Base-by-base conservation (phyloP, 495 filamentous ascomycete genomes). In the Apiosordaria backusii region DNA sequence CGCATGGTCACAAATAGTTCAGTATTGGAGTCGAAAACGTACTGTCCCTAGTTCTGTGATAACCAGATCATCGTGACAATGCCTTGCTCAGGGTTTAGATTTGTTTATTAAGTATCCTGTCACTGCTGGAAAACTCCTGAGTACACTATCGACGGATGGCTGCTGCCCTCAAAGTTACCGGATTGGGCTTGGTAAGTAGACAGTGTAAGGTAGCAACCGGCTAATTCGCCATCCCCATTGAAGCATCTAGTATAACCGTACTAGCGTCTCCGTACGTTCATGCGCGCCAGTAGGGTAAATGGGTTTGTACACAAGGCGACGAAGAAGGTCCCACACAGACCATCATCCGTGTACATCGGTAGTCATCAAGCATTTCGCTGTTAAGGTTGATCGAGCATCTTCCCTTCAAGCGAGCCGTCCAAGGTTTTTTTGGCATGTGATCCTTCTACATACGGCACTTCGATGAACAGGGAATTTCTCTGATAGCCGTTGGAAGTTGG, bases 1-100 rank as follows among this genome's bases (percentile, higher is more conserved):
- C 27, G 54, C 69, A 71, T 71, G 35, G 9, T 71, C 24, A 62
- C 50, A 57, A 59, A 67, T n/a, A 35, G 10, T 6, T 9, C 35
- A 26, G 52, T 26, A n/a, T n/a, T 5, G 18, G 18, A 2, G 24
- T 55, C 4, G 1, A 15, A 55, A 0, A 55, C 52, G 52, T 55
- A 6, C 16, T 55, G 53, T 57, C 18, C 9, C 19, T 57, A 57
- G 16, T 57, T n/a, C 16, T 21, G 53, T n/a, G 4, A 57, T 3
- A 57, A 4, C 19, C 53, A 57, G 19, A 4, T 18, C 23, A 15
- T 57, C 13, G 21, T 57, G 16, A 13, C 19, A 21, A n/a, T n/a
- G 23, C 23, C 19, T n/a, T 22, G 9, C 10, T 57, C 19, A 0
- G 18, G 16, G 53, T 0, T 0, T 3, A 13, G 53, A 6, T 57